Base-by-base conservation (phyloP, 106 monocot genomes). In the Phalaenopsis aphrodite region DNA sequence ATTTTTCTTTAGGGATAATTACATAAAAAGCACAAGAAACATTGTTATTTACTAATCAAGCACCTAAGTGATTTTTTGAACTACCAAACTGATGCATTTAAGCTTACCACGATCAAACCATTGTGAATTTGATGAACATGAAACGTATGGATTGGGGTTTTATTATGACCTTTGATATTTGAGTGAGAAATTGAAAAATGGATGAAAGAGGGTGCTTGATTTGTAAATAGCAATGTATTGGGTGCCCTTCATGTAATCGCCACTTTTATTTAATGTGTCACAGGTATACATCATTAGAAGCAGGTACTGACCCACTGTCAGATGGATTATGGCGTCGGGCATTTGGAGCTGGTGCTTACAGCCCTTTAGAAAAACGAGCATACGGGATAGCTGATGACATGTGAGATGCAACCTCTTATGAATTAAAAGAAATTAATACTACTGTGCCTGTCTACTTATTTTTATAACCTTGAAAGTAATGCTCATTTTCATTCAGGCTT, bases 371-470 rank as follows among this genome's bases (percentile, higher is more conserved):
- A 77, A 97, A 94, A 80, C 88, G 96, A 82, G 94, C 92, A 79
- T 97, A 86, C 92, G 96, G 90, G 78, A 90, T 97, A 77, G 91
- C 96, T 78, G 96, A 97, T 84, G 96, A 97, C 76, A 97, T 97
- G 96, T 94, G 85, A 86, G 76, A 52, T 11, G 15, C 2, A 42
- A 52, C 52, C 52, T 52, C 52, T 52, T 52, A 10, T 52, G 14
- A 52, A 52, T 52, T 52, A 12, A 52, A 11, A 11, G 52, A 52
- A 45, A 71, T 71, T 9, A 71, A 71, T 39, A 11, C 4, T 19
- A 52, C 7, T 8, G 8, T 23, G 24, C 68, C 12, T 42, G 8
- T 56, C 64, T 64, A 64, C 64, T 64, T 64, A 23, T 64, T 64
- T 64, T 23, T 23, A 21, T 21, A 64, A 64, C 9, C 23, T 10